Base-by-base conservation (phyloP, 1,139 yeast species). In the Wickerhamomyces sp. region DNA sequence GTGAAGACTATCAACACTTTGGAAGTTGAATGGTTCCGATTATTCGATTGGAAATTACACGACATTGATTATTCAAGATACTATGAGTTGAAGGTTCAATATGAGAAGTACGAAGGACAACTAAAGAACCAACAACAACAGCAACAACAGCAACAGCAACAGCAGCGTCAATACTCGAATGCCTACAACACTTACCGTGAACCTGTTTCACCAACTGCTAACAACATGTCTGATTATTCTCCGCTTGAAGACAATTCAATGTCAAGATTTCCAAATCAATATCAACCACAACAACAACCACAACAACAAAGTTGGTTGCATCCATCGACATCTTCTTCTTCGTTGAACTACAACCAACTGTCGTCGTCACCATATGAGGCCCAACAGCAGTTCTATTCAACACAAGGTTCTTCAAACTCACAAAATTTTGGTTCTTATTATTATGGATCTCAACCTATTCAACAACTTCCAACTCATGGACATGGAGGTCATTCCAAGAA, bases 1-100 rank as follows among this genome's bases (percentile, higher is more conserved):
- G 68, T 86, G 36, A 52, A 52, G 4, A 63, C 70, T 26, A 68
- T 91, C 42, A 87, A 89, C 51, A 55, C 59, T 17, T 66, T 75
- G 45, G 98, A 91, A 64, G 72, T 73, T 39, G 68, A 65, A 32
- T 91, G 97, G 96, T 70, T 91, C 25, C 37, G 42, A 3, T 35
- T 49, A 16, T 49, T 63, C 28, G 51, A 60, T 18, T 63, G 66
- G 65, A 60, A 54, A 42, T 45, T 63, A 18, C 55, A 52, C 31
- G 42, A 46, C 26, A 36, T 39, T 14, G 41, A 49, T 28, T 46
- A 45, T 50, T 31, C 39, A 10, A 49, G 49, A 30, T 48, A 40
- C 27, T 39, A 45, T 26, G 51, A 49, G 30, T 30, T 51, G 18
- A 37, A 28, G 20, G 11, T 19, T n/a, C 54, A 51, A 34, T 51